Base-by-base conservation (phyloP, 2,329 filamentous ascomycete genomes). In the Fragosphaeria purpurea region DNA sequence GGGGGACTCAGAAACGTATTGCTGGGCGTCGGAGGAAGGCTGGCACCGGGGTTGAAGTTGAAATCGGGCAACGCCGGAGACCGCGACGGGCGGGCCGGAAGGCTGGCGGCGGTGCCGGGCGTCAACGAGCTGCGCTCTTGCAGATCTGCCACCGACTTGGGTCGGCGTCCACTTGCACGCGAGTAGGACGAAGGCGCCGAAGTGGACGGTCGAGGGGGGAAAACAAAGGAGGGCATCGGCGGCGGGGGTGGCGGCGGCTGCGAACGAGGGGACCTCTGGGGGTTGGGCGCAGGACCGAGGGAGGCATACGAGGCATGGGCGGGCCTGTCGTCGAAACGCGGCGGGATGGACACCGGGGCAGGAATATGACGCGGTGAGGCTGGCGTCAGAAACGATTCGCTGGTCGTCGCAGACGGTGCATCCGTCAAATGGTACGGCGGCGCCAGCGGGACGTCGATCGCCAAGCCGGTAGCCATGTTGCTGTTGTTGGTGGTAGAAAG, bases 211-310 rank as follows among this genome's bases (percentile, higher is more conserved):
- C 69, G 65, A 30, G 70, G 65, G 1, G 82, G 83, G 58, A 85
- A 85, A 51, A 80, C 73, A 59, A 85, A 85, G 6, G 74, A 75
- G 34, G 82, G 81, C 48, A 85, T 85, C 44, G 80, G 80, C 44
- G 80, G 80, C 47, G 70, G 71, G 48, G 76, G 75, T 32, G 66
- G 58, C 31, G 64, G 62, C 41, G 62, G 60, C 48, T 62, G 62
- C 47, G 67, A 65, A 30, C 30, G 39, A 1, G 54, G 52, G 44
- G 69, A 68, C 12, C 59, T 53, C 47, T 66, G 64, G 30, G 63
- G 55, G 57, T 58, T 62, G 13, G 62, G 53, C 9, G 50, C 47
- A 22, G 47, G 47, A 44, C 60, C 55, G 40, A 54, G 53, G 40
- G 58, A 31, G 22, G 58, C 54, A 41, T 52, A 57, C 33, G 58